Evolutionary conservation across 371 early-diverging fungal genomes (phyloP), one percentile per base, ranked within the genome.

Genomic region (Saksenaea oblongispora): DNA sequence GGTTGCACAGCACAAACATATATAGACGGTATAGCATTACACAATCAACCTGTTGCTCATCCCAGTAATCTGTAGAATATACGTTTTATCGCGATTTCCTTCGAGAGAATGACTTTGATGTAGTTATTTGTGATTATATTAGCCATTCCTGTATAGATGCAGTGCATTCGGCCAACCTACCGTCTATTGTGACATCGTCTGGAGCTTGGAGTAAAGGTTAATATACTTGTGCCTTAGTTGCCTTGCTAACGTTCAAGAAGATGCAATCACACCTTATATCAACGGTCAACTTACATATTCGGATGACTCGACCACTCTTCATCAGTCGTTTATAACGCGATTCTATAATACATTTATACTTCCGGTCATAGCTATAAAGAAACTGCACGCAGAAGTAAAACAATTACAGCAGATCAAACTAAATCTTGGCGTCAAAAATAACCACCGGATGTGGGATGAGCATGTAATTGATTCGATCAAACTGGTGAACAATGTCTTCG

Each of bases 401-500:
- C 5, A 11, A 5, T 10, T 59, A n/a, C 13, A 41, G 17, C 18
- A 44, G 24, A 10, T 14, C 14, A 44, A 59, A n/a, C 5, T 22
- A 15, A 28, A 9, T 1, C 10, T 44, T 5, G 59, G 59, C 11
- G 9, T 59, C 22, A 22, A 47, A 22, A 5, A 7, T 10, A 7
- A 13, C 5, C n/a, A 14, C 18, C 13, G 5, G n/a, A 13, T 26
- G 35, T 53, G 22, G 7, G 34, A 61, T 54, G 36, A 22, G 3
- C 3, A 11, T 31, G 53, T 58, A 58, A n/a, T 37, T 9, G 44
- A 70, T 37, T 53, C 63, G 17, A 55, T 76, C 1, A 77, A 77
- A 56, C 9, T 77, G 10, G 57, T 77, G n/a, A 77, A 77, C 34
- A 71, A 42, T 15, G 24, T 65, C 0, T 73, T 56, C 17, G 72